phyloP scores from a whole-genome alignment of 2,329 filamentous ascomycete genomes.

The Clathrospora elynae region DNA sequence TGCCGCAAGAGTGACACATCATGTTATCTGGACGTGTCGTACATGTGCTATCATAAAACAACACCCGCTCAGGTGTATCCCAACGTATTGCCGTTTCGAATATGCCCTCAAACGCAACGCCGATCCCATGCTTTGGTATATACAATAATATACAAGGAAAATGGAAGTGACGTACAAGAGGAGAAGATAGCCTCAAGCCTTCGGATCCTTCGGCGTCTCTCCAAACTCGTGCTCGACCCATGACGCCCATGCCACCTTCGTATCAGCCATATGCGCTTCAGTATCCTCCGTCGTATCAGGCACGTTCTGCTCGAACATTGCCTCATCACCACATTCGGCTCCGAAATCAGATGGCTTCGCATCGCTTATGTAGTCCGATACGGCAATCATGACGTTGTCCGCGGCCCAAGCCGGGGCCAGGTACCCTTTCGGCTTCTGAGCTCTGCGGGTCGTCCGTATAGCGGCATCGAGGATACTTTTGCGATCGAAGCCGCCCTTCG shows the following conservation, averaged over 20 bases:
- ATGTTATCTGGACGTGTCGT: too few species aligned
- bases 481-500: conserved; percentile 30
- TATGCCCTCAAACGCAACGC: too few species aligned
- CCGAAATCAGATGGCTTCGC: conserved; percentile 4
- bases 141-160: conserved; percentile 15
- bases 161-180: conserved; percentile 1
- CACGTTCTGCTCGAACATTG: conserved; percentile 7
- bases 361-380: conserved; percentile 32
- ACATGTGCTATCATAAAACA: too few species aligned
- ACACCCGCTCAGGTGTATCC: too few species aligned
- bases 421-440: conserved; percentile 18
- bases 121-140: conserved; percentile 13
- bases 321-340: conserved; percentile 12
- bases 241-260: conserved; percentile 29
- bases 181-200: conserved; percentile 10
- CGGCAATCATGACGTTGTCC: conserved; percentile 42
- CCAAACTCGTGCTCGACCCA: conserved; percentile 41
- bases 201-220: conserved; percentile 27
- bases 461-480: conserved; percentile 31
- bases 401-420: conserved; percentile 38
- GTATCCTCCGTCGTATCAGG: conserved; percentile 1
- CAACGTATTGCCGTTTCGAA: too few species aligned
- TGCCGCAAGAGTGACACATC: too few species aligned
- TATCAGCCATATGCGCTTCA: conserved; percentile 1
- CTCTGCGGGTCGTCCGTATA: conserved; percentile 18